These are phyloP conservation scores for Tetragonia tetragonoides DNA, from an alignment of 148 eudicot genomes.

Conservation along the genomic window DNA sequence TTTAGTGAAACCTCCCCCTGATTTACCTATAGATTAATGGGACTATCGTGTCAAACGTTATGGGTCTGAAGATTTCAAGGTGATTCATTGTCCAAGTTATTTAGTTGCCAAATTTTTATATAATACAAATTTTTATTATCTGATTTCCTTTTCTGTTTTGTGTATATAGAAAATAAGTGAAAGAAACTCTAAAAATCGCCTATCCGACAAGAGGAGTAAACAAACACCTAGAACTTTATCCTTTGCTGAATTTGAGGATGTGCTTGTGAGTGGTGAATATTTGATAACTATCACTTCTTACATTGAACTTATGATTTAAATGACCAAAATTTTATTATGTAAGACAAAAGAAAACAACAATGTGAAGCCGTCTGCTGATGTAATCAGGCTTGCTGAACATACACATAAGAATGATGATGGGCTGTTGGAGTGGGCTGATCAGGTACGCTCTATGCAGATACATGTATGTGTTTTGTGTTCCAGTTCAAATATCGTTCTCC, in stretches of 20 bases:
- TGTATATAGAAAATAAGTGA: background rate
- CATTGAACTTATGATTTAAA: too few relatives aligned
- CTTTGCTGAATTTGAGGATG: background rate
- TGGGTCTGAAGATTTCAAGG: background rate
- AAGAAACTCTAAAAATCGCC: constrained; percentile 1
- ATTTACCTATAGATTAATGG: background rate
- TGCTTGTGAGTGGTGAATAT: too few relatives aligned
- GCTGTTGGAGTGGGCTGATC: background rate
- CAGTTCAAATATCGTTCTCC: too few relatives aligned
- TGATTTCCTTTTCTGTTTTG: background rate
- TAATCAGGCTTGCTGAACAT: background rate
- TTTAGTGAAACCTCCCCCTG: background rate
- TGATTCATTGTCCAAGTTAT: too few relatives aligned
- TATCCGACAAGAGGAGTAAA: background rate
- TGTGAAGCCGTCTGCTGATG: background rate
- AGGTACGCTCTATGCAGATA: background rate
- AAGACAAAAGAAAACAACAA: background rate
- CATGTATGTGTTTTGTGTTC: background rate
- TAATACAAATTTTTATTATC: too few relatives aligned
- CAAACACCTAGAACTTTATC: background rate
- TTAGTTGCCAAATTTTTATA: background rate
- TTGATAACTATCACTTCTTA: too few relatives aligned
- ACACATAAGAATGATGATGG: background rate
- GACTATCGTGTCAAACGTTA: background rate
- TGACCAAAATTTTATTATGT: background rate